These are phyloP conservation scores for Neoascochyta sp. DNA, from an alignment of 2,329 filamentous ascomycete species.

Conservation along the genomic window DNA sequence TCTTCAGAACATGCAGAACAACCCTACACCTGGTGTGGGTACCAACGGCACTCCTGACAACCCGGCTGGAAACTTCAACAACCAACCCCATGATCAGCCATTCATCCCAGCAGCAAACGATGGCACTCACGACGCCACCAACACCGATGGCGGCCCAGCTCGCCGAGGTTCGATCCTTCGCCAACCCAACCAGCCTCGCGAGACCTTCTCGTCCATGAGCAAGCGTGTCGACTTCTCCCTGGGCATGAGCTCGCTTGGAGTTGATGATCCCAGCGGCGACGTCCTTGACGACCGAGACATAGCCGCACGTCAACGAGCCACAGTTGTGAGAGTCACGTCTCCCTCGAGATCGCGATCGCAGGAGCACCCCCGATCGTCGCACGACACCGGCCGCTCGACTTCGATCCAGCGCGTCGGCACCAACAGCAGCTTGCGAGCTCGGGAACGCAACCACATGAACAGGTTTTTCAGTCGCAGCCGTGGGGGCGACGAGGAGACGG, in stretches of 20 bases:
- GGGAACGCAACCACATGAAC: slow-evolving; percentile 51
- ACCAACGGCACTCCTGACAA: slow-evolving; percentile 46
- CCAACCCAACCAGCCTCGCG: slow-evolving; percentile 50
- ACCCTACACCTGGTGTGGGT: slow-evolving; percentile 42
- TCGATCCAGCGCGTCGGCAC: slow-evolving; percentile 35
- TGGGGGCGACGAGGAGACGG: slow-evolving; percentile 42
- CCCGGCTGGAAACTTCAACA: slow-evolving; percentile 37
- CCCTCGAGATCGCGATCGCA: slow-evolving; percentile 29
- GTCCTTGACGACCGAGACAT: slow-evolving; percentile 57
- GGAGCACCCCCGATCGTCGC: slow-evolving; percentile 25
- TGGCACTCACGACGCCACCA: slow-evolving; percentile 7
- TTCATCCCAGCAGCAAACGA: slow-evolving; percentile 39
- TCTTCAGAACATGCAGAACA: slow-evolving; percentile 51
- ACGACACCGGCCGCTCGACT: slow-evolving; percentile 35
- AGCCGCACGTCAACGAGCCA: slow-evolving; percentile 33
- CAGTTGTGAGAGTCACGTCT: slow-evolving; percentile 41
- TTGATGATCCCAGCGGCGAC: slow-evolving; percentile 60
- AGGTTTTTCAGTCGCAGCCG: slow-evolving; percentile 57
- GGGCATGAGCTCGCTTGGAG: slow-evolving; percentile 59
- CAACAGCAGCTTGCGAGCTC: slow-evolving; percentile 27
- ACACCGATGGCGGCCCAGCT: slow-evolving; percentile 7
- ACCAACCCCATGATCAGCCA: slow-evolving; percentile 40
- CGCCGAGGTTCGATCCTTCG: slow-evolving; percentile 55
- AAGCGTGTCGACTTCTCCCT: slow-evolving; percentile 68
- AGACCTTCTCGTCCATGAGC: slow-evolving; percentile 56